These are phyloP conservation scores for Penicillium malachiteum DNA, from an alignment of 495 filamentous ascomycete genomes.

Conservation along the genomic window DNA sequence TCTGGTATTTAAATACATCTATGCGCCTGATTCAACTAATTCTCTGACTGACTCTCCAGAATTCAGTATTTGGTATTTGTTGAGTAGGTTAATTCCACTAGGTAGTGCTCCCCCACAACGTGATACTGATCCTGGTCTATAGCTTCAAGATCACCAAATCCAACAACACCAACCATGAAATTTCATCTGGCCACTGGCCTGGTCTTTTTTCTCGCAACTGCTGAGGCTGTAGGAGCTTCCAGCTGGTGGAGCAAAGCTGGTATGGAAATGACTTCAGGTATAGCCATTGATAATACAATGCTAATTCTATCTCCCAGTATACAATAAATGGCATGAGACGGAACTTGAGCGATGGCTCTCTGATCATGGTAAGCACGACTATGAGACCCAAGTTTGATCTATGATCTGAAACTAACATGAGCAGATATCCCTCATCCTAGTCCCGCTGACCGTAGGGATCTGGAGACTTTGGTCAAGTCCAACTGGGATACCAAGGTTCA, in stretches of 20 bases:
- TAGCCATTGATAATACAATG: neutral
- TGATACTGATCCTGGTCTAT: neutral
- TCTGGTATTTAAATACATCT: conserved; percentile 15
- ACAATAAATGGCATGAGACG: conserved; percentile 99
- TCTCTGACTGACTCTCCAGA: neutral
- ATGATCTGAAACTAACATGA: conserved; percentile 14
- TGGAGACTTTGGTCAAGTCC: conserved; percentile 78
- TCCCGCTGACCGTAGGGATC: conserved; percentile 80
- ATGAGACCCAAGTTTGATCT: neutral
- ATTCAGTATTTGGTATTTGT: neutral
- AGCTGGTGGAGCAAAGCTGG: conserved; percentile 83
- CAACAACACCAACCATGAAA: conserved; percentile 57
- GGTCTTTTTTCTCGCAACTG: conserved; percentile 64
- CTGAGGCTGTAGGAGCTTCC: conserved; percentile 65
- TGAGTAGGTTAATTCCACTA: neutral
- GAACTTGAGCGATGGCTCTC: conserved; percentile 97
- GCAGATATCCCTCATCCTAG: conserved; percentile 77
- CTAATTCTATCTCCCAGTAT: conserved; percentile 56
- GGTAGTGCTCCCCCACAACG: neutral
- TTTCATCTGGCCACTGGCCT: conserved; percentile 65
- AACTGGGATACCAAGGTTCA: conserved; percentile 79
- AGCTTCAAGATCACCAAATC: neutral
- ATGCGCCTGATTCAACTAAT: neutral
- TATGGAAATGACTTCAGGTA: conserved; percentile 34
- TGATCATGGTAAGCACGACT: conserved; percentile 58